A percentile compares a stretch with the other conserved stretches of the same genome.
phyloP scores from a whole-genome alignment of 148 eudicot species.

The Beta vulgaris region DNA sequence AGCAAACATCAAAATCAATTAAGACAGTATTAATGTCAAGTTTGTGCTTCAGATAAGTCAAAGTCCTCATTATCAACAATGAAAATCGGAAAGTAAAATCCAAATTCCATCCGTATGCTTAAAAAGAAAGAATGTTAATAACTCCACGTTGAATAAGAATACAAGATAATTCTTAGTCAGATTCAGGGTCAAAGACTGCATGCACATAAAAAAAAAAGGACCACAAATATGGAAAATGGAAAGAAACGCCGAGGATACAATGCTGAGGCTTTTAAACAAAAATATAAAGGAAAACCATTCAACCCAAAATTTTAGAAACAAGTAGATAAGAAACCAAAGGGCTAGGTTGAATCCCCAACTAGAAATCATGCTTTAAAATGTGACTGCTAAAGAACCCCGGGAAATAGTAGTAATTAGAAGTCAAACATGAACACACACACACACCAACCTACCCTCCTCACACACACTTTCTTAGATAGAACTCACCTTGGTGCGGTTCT shows the following conservation, averaged over 20 bases:
- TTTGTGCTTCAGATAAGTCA: background rate
- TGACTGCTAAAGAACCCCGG: background rate
- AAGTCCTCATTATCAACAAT: too few species aligned
- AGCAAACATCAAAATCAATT: background rate
- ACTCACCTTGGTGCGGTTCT: slow-evolving; percentile 89
- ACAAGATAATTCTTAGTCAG: background rate
- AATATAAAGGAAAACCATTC: background rate
- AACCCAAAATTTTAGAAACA: background rate
- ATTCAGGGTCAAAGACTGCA: background rate
- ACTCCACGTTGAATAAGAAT: too few species aligned
- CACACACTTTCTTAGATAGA: background rate
- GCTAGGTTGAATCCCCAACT: too few species aligned
- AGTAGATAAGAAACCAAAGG: too few species aligned
- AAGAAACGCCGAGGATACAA: background rate
- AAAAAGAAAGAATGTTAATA: background rate
- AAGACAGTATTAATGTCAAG: background rate
- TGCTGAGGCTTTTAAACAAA: background rate
- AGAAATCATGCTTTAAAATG: too few species aligned
- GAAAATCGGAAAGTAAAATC: background rate
- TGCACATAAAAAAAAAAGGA: background rate
- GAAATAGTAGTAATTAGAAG: too few species aligned
- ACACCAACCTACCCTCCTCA: too few species aligned
- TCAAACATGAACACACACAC: too few species aligned
- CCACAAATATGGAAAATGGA: background rate
- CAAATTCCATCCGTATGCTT: too few species aligned